Conservation (phyloP, 2,329 filamentous ascomycete species). For the Dothideomycetes sp. region DNA sequence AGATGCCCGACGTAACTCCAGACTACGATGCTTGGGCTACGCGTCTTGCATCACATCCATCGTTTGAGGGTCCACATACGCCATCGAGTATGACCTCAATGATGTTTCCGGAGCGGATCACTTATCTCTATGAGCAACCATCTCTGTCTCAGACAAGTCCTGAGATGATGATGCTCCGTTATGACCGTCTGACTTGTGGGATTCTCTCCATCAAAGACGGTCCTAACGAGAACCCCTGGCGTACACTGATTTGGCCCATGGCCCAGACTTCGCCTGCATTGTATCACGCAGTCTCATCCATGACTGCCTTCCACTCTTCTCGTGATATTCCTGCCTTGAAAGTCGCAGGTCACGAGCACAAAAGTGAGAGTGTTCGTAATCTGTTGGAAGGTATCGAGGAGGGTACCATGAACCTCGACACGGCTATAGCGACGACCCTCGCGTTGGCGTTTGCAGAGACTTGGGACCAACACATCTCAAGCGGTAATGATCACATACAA, state of each 20-base stretch:
- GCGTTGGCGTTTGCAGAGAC: slow-evolving; percentile 61
- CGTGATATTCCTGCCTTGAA: slow-evolving; percentile 49
- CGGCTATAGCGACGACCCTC: slow-evolving; percentile 60
- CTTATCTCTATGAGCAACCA: slow-evolving; percentile 23
- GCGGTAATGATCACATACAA: slow-evolving; percentile 59
- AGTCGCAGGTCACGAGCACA: slow-evolving; percentile 58
- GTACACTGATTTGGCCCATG: slow-evolving; percentile 60
- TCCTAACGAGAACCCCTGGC: slow-evolving; percentile 61
- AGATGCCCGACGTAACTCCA: slow-evolving; percentile 1
- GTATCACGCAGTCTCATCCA: slow-evolving; percentile 58
- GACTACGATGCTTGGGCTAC: slow-evolving; percentile 12
- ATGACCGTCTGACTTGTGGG: slow-evolving; percentile 58
- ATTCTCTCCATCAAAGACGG: slow-evolving; percentile 65
- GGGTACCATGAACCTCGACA: slow-evolving; percentile 53
- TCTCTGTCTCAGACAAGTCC: slow-evolving; percentile 32
- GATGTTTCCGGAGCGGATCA: slow-evolving; percentile 9
- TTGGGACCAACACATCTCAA: slow-evolving; percentile 61
- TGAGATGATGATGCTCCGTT: slow-evolving; percentile 54
- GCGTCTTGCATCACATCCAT: slow-evolving; percentile 2
- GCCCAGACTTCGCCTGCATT: slow-evolving; percentile 55
- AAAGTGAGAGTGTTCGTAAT: slow-evolving; percentile 53
- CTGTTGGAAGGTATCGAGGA: slow-evolving; percentile 48
- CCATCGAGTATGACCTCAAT: slow-evolving; percentile 2
- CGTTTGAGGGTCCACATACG: slow-evolving; percentile 2
- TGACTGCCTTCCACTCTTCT: slow-evolving; percentile 60